Percentiles rank a stretch among this genome's conserved stretches.
Evolutionary conservation across 2,329 filamentous ascomycete species (phyloP).

Genomic region (Calonectria pteridis): DNA sequence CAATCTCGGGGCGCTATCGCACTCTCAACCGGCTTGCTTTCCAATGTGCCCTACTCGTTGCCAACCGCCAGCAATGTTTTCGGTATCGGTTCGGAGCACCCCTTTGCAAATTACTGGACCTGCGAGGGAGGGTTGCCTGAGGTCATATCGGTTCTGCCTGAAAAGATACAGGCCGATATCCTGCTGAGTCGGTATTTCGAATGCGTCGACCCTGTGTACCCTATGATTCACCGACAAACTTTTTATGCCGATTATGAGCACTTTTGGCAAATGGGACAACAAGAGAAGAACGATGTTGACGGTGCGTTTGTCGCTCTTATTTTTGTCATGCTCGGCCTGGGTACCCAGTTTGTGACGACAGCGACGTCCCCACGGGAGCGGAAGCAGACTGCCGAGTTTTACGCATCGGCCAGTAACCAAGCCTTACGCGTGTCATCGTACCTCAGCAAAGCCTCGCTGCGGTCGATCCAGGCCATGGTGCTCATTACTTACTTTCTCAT

Average conservation of each 20-base stretch:
- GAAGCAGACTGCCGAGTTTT: conserved; percentile 84
- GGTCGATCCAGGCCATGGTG: conserved; percentile 84
- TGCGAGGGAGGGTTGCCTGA: conserved; percentile 81
- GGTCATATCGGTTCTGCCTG: conserved; percentile 80
- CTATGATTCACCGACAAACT: conserved; percentile 80
- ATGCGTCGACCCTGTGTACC: conserved; percentile 83
- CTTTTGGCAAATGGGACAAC: conserved; percentile 74
- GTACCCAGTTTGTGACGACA: conserved; percentile 79
- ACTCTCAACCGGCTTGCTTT: conserved; percentile 72
- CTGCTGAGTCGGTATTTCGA: conserved; percentile 74
- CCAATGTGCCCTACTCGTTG: conserved; percentile 78
- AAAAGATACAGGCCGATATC: conserved; percentile 81
- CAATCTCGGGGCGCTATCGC: conserved; percentile 65
- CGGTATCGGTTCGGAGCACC: conserved; percentile 83
- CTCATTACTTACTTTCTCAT: conserved; percentile 85
- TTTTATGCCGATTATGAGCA: conserved; percentile 84
- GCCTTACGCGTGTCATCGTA: conserved; percentile 82
- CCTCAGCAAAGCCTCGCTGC: conserved; percentile 78
- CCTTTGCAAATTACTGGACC: conserved; percentile 89
- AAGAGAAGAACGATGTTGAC: conserved; percentile 72
- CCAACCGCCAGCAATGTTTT: conserved; percentile 82
- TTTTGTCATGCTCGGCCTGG: conserved; percentile 82
- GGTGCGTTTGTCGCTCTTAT: conserved; percentile 78
- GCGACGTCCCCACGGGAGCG: conserved; percentile 69
- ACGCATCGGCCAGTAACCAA: conserved; percentile 84